Evolutionary conservation across 2,329 filamentous ascomycete genomes (phyloP).

Genomic region (Pyricularia sp.): DNA sequence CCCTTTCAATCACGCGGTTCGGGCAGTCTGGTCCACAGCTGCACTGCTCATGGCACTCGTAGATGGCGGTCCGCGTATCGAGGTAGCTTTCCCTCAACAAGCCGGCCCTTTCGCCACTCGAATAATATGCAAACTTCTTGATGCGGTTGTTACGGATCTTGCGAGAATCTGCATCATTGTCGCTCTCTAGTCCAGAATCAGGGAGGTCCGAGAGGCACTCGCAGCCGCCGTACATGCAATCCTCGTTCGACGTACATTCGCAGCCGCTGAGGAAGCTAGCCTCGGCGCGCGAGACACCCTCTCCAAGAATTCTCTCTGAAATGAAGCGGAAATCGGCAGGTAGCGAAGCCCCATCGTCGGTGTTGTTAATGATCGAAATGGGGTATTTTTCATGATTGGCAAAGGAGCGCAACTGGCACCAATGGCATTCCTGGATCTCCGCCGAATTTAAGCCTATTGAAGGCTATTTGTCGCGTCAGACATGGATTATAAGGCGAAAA

Average conservation of each 20-base stretch:
- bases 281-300: slow-evolving; percentile 50
- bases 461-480: slow-evolving; percentile 16
- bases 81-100: slow-evolving; percentile 43
- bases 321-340: slow-evolving; percentile 63
- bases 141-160: slow-evolving; percentile 10
- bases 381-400: slow-evolving; percentile 36
- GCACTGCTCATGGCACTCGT: slow-evolving; percentile 71
- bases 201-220: slow-evolving; percentile 41
- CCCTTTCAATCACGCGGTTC: slow-evolving; percentile 68
- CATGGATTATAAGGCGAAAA: not conserved
- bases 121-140: slow-evolving; percentile 55
- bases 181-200: slow-evolving; percentile 40
- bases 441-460: slow-evolving; percentile 10
- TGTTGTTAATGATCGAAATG: slow-evolving; percentile 55
- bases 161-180: slow-evolving; percentile 32
- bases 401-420: slow-evolving; percentile 51
- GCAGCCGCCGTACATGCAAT: slow-evolving; percentile 61
- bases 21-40: slow-evolving; percentile 55
- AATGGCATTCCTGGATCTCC: slow-evolving; percentile 40
- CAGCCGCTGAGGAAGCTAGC: slow-evolving; percentile 61
- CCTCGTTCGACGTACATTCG: slow-evolving; percentile 48
- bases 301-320: slow-evolving; percentile 45
- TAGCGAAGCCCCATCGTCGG: slow-evolving; percentile 41
- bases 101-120: slow-evolving; percentile 39
- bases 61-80: slow-evolving; percentile 53